Base-by-base conservation (phyloP, 1,284 basidiomycete species). In the Malassezia globosa region DNA sequence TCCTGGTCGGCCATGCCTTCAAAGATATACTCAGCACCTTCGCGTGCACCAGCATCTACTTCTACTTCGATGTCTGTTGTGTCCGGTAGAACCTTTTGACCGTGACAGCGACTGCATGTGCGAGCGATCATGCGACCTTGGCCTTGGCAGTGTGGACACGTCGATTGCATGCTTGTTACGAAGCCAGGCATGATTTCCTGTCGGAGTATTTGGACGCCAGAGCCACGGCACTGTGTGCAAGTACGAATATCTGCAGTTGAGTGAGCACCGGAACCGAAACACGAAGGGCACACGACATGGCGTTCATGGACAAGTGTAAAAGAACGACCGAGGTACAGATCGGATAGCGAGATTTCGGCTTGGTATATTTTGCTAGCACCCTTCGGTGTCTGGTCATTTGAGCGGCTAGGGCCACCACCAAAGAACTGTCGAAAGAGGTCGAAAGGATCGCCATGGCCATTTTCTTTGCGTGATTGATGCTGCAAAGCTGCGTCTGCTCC, bases 101-200 rank as follows among this genome's bases (percentile, higher is more conserved):
- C 68, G 21, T 54, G 33, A 47, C 68, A 71, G 29, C 54, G 58
- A 26, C 42, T 33, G 46, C 68, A 71, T 13, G 33, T 49, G 47
- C 64, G 59, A 16, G 43, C 47, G 44, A 71, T 71, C 19, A 59
- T 52, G 14, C 54, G 59, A 8, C 68, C 68, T 14, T 50, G 51
- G 16, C 68, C 68, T 14, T 59, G 52, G 36, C 68, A 71, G 11
- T 46, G 45, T 34, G 63, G 59, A 40, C 68, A 71, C 3, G 54
- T 54, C 49, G 58, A 57, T 51, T 66, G 64, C 3, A 66, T 57
- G 34, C 60, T 66, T 10, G 67, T 70, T 27, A 64, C 57, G 35
- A 70, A 71, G 16, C 68, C 68, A 5, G 68, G 68, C 68, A 69
- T 69, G 56, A 71, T 66, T 44, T 71, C 65, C 54, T 71, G 68